These are phyloP conservation scores for Neurospora sp. DNA, from an alignment of 495 filamentous ascomycete species.

Conservation along the genomic window DNA sequence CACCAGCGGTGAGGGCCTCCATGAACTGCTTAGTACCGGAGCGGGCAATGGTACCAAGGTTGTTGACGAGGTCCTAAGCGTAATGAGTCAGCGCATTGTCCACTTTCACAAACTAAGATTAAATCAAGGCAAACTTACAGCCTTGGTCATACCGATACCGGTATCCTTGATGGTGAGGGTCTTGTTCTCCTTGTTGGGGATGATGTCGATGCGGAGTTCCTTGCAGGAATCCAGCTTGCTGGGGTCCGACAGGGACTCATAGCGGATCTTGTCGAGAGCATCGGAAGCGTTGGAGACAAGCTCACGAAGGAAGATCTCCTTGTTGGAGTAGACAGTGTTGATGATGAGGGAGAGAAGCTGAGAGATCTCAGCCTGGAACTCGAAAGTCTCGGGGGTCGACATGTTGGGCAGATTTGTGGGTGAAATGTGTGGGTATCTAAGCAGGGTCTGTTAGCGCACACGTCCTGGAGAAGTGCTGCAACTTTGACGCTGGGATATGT, in stretches of 20 bases:
- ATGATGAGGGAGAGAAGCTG: constrained; percentile 99
- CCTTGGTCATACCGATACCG: constrained; percentile 99
- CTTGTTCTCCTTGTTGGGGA: constrained; percentile 93
- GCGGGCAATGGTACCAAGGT: constrained; percentile 97
- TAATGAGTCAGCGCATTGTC: constrained; percentile 12
- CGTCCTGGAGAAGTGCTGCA: neutral
- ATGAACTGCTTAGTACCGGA: constrained; percentile 99
- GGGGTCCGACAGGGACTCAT: constrained; percentile 93
- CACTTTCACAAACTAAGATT: neutral
- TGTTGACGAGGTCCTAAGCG: constrained; percentile 89
- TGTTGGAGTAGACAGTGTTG: constrained; percentile 99
- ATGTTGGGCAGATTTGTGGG: constrained; percentile 28
- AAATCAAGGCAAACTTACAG: constrained; percentile 52
- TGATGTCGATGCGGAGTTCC: constrained; percentile 96
- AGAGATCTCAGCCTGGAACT: constrained; percentile 99
- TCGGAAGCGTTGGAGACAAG: constrained; percentile 96
- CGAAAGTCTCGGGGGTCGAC: constrained; percentile 85
- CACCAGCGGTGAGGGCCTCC: constrained; percentile 96
- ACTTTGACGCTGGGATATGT: neutral
- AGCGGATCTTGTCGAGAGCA: constrained; percentile 99
- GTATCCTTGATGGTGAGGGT: constrained; percentile 94
- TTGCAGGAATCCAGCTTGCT: constrained; percentile 93
- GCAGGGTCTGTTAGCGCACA: constrained; percentile 2
- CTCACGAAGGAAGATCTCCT: constrained; percentile 99
- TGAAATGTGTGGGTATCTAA: constrained; percentile 18